Conservation (phyloP, 2,329 filamentous ascomycete species). For the Grosmannia clavigera region DNA sequence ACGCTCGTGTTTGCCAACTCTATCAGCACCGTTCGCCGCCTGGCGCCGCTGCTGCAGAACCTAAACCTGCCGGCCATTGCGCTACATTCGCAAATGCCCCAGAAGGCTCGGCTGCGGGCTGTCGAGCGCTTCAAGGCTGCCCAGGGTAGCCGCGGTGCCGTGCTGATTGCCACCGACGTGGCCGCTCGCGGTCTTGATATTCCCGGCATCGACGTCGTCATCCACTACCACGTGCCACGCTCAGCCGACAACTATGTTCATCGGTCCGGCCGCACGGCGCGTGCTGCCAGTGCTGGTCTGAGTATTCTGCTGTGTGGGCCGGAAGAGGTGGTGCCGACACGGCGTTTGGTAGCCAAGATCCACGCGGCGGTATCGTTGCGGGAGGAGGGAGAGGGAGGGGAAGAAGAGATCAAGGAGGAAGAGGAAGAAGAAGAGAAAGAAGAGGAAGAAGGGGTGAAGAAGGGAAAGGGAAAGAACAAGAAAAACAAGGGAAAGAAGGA, state of each 20-base stretch:
- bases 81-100: conserved; percentile 87
- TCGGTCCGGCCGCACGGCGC: conserved; percentile 84
- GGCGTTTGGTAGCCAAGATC: conserved; percentile 76
- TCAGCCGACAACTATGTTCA: conserved; percentile 91
- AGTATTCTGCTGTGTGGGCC: conserved; percentile 84
- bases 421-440: conserved; percentile 14
- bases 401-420: neutral
- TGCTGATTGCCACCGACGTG: conserved; percentile 87
- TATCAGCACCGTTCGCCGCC: conserved; percentile 78
- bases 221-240: conserved; percentile 92
- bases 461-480: neutral
- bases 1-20: conserved; percentile 93
- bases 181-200: conserved; percentile 92
- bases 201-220: conserved; percentile 71
- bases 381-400: neutral
- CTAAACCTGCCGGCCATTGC: conserved; percentile 65
- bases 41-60: conserved; percentile 73
- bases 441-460: conserved; percentile 26
- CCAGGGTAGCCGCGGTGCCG: conserved; percentile 39
- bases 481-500: neutral
- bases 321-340: conserved; percentile 77
- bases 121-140: conserved; percentile 75
- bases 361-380: conserved; percentile 42
- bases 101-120: conserved; percentile 88
- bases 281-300: conserved; percentile 62